These are phyloP conservation scores for Protea cynaroides DNA, from an alignment of 164 flowering plant species.

Conservation along the genomic window DNA sequence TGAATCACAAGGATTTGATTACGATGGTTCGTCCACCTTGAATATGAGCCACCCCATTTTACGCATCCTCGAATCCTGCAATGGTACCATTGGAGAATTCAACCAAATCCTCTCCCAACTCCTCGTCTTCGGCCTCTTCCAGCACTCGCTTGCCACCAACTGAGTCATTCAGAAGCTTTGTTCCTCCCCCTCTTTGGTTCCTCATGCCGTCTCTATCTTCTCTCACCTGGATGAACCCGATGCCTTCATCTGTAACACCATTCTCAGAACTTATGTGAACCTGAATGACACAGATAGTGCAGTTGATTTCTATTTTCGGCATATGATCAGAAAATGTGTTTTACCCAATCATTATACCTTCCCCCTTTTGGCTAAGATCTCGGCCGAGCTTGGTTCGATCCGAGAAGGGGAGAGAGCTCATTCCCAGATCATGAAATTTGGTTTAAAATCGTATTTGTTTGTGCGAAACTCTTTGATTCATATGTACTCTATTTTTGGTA, in stretches of 20 bases:
- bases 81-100: constrained; percentile 17
- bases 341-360: constrained; percentile 53
- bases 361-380: constrained; percentile 47
- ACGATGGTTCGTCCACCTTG: constrained; percentile 10
- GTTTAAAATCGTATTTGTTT: constrained; percentile 50
- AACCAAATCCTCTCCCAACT: constrained; percentile 52
- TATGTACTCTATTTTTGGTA: constrained; percentile 42
- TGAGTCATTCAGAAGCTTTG: constrained; percentile 51
- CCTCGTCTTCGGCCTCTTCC: constrained; percentile 40
- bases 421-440: constrained; percentile 32
- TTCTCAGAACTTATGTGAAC: constrained; percentile 40
- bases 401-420: constrained; percentile 50
- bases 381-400: constrained; percentile 35
- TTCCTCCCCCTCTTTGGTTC: constrained; percentile 18
- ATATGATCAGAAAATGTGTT: constrained; percentile 31
- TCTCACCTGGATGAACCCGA: constrained; percentile 33
- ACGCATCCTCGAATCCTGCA: constrained; percentile 39
- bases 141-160: constrained; percentile 40
- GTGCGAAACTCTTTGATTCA: constrained; percentile 56
- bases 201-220: constrained; percentile 19
- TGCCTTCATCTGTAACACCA: constrained; percentile 58
- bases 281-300: constrained; percentile 30
- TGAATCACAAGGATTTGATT: neutral
- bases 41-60: constrained; percentile 40
- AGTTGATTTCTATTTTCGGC: constrained; percentile 31